These are phyloP conservation scores for Epicoccum nigrum DNA, from an alignment of 2,329 filamentous ascomycete species.

Conservation along the genomic window DNA sequence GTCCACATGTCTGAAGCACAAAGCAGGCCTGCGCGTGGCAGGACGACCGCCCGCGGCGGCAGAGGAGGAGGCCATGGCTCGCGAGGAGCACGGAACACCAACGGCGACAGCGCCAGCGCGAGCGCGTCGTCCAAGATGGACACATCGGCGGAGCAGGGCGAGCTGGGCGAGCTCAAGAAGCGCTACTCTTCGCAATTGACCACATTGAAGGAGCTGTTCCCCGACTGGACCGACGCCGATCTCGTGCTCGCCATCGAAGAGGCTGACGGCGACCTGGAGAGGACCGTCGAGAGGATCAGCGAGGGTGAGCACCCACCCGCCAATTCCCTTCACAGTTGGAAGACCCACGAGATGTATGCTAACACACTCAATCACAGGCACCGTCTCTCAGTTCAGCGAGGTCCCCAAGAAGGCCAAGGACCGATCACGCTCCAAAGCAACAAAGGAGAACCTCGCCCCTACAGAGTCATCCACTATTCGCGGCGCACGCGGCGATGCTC, in stretches of 20 bases:
- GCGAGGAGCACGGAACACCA: conserved; percentile 63
- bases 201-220: conserved; percentile 90
- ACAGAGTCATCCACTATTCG: conserved; percentile 48
- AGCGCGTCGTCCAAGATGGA: conserved; percentile 65
- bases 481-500: conserved; percentile 29
- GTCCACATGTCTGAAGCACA: conserved; percentile 90
- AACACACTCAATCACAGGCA: conserved; percentile 58
- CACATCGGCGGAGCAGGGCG: conserved; percentile 79
- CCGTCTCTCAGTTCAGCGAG: conserved; percentile 82
- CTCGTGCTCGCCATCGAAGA: conserved; percentile 92
- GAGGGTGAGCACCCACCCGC: conserved; percentile 63
- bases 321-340: neutral
- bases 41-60: conserved; percentile 87
- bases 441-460: conserved; percentile 64
- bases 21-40: conserved; percentile 85
- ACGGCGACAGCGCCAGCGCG: conserved; percentile 76
- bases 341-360: conserved; percentile 9
- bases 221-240: conserved; percentile 94
- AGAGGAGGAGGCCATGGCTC: conserved; percentile 68
- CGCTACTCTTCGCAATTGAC: conserved; percentile 80
- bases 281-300: conserved; percentile 77
- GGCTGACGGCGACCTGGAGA: conserved; percentile 75
- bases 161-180: conserved; percentile 90
- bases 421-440: conserved; percentile 70
- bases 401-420: conserved; percentile 77